phyloP scores from a whole-genome alignment of 2,329 filamentous ascomycete species.

The Penicillium hesseltinei region DNA sequence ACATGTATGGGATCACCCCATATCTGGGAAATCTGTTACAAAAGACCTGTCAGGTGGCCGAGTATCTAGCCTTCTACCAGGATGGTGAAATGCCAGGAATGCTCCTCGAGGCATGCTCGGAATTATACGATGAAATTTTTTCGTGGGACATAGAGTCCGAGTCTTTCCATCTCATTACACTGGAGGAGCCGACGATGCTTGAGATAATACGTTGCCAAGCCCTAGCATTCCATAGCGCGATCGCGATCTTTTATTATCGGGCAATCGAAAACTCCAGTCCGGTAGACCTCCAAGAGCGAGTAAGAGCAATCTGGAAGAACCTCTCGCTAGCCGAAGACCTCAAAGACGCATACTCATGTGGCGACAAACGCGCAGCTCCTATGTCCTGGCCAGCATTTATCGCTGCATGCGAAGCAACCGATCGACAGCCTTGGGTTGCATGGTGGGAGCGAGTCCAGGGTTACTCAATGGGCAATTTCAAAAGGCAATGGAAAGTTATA shows the following conservation, averaged over 20 bases:
- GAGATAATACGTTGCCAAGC: slow-evolving; percentile 16
- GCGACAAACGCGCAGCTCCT: slow-evolving; percentile 16
- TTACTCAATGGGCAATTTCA: slow-evolving; percentile 23
- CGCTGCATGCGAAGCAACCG: slow-evolving; percentile 20
- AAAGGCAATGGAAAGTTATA: slow-evolving; percentile 20
- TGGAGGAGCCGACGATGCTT: slow-evolving; percentile 2
- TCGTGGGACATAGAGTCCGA: slow-evolving; percentile 7
- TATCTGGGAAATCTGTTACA: slow-evolving; percentile 18
- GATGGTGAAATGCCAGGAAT: neutral
- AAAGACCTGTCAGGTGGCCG: slow-evolving; percentile 14
- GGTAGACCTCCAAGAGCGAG: neutral
- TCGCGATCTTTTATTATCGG: slow-evolving; percentile 18
- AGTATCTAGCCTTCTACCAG: slow-evolving; percentile 3
- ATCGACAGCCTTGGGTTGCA: slow-evolving; percentile 16
- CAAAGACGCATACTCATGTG: slow-evolving; percentile 12
- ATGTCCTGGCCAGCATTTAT: slow-evolving; percentile 27
- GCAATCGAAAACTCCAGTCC: slow-evolving; percentile 11
- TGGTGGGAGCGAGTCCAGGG: slow-evolving; percentile 22
- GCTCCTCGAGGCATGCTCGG: neutral
- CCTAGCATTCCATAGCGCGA: slow-evolving; percentile 17
- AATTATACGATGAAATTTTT: neutral
- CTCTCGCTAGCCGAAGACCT: slow-evolving; percentile 18
- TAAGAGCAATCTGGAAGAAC: slow-evolving; percentile 12
- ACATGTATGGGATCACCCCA: slow-evolving; percentile 23
- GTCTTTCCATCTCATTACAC: neutral